These are phyloP conservation scores for Zelopaecilomyces penicillatus DNA, from an alignment of 2,329 filamentous ascomycete species.

Conservation along the genomic window DNA sequence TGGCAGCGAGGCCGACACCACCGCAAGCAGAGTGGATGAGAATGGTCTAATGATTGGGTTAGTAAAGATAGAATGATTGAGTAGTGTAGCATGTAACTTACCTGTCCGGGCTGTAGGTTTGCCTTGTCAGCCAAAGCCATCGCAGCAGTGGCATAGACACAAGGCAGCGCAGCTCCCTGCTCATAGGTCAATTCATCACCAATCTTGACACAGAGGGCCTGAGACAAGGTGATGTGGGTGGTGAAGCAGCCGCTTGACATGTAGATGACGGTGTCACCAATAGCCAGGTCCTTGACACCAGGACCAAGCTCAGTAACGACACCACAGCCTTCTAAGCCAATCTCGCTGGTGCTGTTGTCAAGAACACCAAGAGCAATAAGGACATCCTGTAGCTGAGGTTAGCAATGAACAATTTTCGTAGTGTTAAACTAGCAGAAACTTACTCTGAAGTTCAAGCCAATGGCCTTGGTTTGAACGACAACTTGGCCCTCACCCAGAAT, in stretches of 20 bases:
- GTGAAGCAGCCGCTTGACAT: background rate
- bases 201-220: background rate
- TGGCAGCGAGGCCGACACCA: constrained; percentile 25
- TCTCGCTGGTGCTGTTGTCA: constrained; percentile 10
- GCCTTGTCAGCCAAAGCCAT: constrained; percentile 20
- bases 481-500: constrained; percentile 1
- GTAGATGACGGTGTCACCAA: constrained; percentile 2
- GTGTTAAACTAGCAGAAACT: background rate
- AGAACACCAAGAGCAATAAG: constrained; percentile 26
- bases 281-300: constrained; percentile 2
- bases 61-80: background rate
- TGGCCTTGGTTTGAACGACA: constrained; percentile 15
- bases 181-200: constrained; percentile 2
- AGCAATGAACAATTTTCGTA: background rate
- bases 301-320: constrained; percentile 11
- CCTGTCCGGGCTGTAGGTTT: constrained; percentile 17
- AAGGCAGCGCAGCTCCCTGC: constrained; percentile 1
- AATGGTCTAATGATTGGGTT: constrained; percentile 15
- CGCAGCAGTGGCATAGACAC: constrained; percentile 10
- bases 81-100: background rate
- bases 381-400: constrained; percentile 24
- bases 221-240: background rate
- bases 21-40: constrained; percentile 27
- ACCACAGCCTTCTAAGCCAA: constrained; percentile 24
- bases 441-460: constrained; percentile 16